A percentile compares a stretch with the other conserved stretches of the same genome.
Evolutionary conservation across 345 rosid genomes (phyloP).

Genomic region (Moricandia moricandioides): DNA sequence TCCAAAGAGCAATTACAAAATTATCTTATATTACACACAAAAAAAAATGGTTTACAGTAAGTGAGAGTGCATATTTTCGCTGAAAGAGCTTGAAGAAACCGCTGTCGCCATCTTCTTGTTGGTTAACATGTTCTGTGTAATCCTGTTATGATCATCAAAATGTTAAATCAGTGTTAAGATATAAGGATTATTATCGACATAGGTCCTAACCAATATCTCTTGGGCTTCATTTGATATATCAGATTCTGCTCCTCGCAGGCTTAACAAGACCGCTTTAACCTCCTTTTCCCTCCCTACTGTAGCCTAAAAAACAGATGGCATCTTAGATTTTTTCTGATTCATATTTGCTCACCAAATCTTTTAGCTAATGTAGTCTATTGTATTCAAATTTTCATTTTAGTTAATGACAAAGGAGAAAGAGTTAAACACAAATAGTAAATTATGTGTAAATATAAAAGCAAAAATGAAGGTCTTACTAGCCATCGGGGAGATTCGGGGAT

Average conservation of each 20-base stretch:
- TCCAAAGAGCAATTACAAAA: neutral
- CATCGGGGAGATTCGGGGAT: constrained; percentile 39
- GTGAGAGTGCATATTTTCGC: constrained; percentile 24
- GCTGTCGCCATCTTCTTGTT: constrained; percentile 2
- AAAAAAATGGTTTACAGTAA: constrained; percentile 8
- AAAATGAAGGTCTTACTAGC: constrained; percentile 24
- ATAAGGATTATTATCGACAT: neutral
- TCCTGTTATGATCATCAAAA: constrained; percentile 5
- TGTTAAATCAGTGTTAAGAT: neutral
- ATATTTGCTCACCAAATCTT: neutral
- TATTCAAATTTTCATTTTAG: neutral
- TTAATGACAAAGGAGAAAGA: neutral
- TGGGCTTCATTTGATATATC: constrained; percentile 30
- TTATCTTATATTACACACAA: neutral
- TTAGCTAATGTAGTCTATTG: neutral
- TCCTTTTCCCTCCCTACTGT: constrained; percentile 30
- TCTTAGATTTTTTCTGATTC: neutral
- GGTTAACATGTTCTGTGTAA: constrained; percentile 27
- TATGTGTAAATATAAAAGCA: neutral
- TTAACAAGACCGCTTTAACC: constrained; percentile 21
- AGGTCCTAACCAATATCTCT: constrained; percentile 28
- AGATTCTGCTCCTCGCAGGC: constrained; percentile 20
- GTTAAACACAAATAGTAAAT: neutral
- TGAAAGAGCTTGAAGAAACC: constrained; percentile 31
- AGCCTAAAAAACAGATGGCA: constrained; percentile 22